Base-by-base conservation (phyloP, 2,329 filamentous ascomycete genomes). In the Aureobasidium sp. region DNA sequence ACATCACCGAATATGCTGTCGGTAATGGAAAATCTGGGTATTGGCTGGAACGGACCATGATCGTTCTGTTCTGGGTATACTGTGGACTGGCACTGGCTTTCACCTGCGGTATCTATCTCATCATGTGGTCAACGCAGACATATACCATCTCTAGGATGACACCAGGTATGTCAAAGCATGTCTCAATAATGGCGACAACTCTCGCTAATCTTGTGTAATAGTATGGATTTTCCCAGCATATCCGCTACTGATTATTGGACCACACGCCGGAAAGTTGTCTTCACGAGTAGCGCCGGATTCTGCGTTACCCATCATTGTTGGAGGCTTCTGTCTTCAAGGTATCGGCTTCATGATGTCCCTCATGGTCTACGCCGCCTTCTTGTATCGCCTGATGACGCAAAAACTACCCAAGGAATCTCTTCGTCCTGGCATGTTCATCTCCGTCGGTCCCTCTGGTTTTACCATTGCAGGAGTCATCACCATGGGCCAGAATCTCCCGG, bases 221-320 rank as follows among this genome's bases (percentile, higher is more conserved):
- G 85, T 91, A 20, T 94, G 90, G 90, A 91, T 93, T 61, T 94
- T 94, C 67, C 90, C 90, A 0, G 89, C 88, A 0, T 95, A 95
- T 66, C 89, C 90, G 0, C 79, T 94, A 26, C 81, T 95, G 3
- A 83, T 94, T 9, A 84, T 88, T 26, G 90, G 87, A 0, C 87
- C 90, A 0, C 85, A 92, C 67, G 90, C 87, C 5, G 82, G 82
- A 20, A 84, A 81, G 7, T 71, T 87, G 13, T 79, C 81, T 26
- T 70, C 73, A 2, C 78, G 81, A 53, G 69, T 83, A 3, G 68
- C 74, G n/a, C 74, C 73, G 0, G 66, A 68, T 0, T 72, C 71
- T 9, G 78, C 81, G 0, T 74, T 86, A n/a, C 72, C 75, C 3
- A 80, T 87, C 63, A 82, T 87, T 36, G 73, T 87, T 43, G 82